Evolutionary conservation across 805 yeast genomes (phyloP).

Genomic region (Kuraishia floccosa): DNA sequence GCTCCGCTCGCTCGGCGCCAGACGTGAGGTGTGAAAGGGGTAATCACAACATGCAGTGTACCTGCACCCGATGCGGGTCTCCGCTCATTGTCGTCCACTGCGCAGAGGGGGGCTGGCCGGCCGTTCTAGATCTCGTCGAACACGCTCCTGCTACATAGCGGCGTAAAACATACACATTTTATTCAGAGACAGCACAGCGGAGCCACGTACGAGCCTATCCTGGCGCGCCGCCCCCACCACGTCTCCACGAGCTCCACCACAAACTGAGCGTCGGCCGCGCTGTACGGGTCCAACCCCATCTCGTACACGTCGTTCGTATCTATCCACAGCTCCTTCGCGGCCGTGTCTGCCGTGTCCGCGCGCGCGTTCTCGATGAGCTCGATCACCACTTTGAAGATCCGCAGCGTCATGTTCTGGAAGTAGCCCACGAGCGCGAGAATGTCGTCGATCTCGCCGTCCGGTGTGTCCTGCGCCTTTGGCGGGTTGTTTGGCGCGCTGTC

Average conservation of each 20-base stretch:
- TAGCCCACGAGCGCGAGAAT: conserved; percentile 30
- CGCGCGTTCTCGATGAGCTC: conserved; percentile 21
- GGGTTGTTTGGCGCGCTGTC: neutral
- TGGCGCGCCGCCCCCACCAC: conserved; percentile 1
- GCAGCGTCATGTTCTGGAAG: conserved; percentile 36
- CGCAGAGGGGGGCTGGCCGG: no score
- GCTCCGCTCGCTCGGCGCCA: no score
- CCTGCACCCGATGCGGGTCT: no score
- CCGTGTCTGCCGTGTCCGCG: conserved; percentile 4
- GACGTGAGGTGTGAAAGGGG: no score
- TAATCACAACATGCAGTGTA: no score
- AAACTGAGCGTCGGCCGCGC: conserved; percentile 31
- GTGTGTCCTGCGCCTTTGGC: neutral
- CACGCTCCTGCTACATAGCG: neutral
- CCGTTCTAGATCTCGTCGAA: neutral
- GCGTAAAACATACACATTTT: neutral
- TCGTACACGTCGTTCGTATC: conserved; percentile 35
- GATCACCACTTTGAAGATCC: conserved; percentile 25
- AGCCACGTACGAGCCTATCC: conserved; percentile 1
- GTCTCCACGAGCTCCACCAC: conserved; percentile 22
- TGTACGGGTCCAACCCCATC: conserved; percentile 50
- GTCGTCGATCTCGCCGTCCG: conserved; percentile 11
- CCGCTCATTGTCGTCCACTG: no score
- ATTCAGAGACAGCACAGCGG: conserved; percentile 1
- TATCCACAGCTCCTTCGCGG: conserved; percentile 12